Conservation (phyloP, 306 rosid species). For the Dryas octopetala region DNA sequence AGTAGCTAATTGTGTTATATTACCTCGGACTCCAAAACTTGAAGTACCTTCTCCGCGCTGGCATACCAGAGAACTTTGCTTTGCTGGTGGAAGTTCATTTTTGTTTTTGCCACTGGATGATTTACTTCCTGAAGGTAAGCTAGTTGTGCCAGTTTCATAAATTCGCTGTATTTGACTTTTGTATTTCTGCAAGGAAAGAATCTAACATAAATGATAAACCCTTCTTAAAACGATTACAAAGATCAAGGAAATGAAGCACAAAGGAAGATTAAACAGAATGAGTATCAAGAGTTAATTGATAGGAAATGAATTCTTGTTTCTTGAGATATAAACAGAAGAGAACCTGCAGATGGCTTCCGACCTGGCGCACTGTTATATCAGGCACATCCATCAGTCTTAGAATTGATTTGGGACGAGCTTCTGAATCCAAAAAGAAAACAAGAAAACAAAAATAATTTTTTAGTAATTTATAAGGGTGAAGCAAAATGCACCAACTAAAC, state of each 20-base stretch:
- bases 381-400: slow-evolving; percentile 37
- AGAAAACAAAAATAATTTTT: neutral
- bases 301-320: neutral
- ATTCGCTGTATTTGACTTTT: slow-evolving; percentile 25
- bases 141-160: neutral
- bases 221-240: neutral
- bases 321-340: slow-evolving; percentile 14
- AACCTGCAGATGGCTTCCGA: slow-evolving; percentile 68
- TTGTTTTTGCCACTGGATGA: neutral
- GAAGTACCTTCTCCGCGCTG: neutral
- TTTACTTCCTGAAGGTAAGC: slow-evolving; percentile 2
- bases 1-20: neutral
- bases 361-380: slow-evolving; percentile 42
- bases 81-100: slow-evolving; percentile 14
- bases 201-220: neutral
- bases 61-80: neutral
- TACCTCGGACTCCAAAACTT: neutral
- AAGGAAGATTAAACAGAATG: neutral
- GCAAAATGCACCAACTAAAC: neutral
- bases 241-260: neutral
- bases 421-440: slow-evolving; percentile 23
- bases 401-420: slow-evolving; percentile 48
- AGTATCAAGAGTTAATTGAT: neutral
- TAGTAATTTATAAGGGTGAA: neutral
- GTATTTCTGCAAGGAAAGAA: slow-evolving; percentile 31